Evolutionary conservation across 495 filamentous ascomycete genomes (phyloP), one percentile per base, ranked within the genome.

Genomic region (Talaromyces liani): DNA sequence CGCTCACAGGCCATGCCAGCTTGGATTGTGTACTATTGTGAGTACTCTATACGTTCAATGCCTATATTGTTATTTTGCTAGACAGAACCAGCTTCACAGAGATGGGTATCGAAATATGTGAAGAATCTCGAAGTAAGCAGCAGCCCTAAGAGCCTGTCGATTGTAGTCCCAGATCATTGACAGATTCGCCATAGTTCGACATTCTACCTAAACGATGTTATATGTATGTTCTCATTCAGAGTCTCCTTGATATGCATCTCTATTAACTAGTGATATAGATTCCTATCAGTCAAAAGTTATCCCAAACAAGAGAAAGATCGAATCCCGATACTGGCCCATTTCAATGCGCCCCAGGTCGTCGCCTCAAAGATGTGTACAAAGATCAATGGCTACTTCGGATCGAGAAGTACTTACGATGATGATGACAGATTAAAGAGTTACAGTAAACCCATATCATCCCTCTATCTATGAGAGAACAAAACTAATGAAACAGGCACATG

Each of bases 241-340:
- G 27, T 27, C 9, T 29, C 6, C 45, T 49, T 9, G n/a, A 49
- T 22, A 16, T 6, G 12, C 14, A 41, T 16, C 36, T 41, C 54
- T 29, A 59, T 20, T 59, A 18, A 39, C 7, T 0, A 1, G 16
- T 1, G 27, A 58, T 20, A 34, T n/a, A 60, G 58, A 27, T 47
- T 60, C 4, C 39, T 60, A 0, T 24, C 63, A 62, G 60, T 65
- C 63, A 60, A 51, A 29, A n/a, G 65, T 63, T 69, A 69, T 62
- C 67, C 66, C 60, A 69, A 65, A 34, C 45, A 36, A 64, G 66
- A 34, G 25, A 12, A 31, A n/a, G 14, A 68, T 65, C 49, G 51
- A 24, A 56, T 65, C 59, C 68, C 69, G 65, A 58, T 64, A 55
- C 63, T 67, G 66, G 67, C 60, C 63, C 47, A 66, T 66, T 62